Percentiles rank a stretch among this genome's conserved stretches.
Evolutionary conservation across 1,139 yeast genomes (phyloP).

Genomic region (Geotrichum australiense): DNA sequence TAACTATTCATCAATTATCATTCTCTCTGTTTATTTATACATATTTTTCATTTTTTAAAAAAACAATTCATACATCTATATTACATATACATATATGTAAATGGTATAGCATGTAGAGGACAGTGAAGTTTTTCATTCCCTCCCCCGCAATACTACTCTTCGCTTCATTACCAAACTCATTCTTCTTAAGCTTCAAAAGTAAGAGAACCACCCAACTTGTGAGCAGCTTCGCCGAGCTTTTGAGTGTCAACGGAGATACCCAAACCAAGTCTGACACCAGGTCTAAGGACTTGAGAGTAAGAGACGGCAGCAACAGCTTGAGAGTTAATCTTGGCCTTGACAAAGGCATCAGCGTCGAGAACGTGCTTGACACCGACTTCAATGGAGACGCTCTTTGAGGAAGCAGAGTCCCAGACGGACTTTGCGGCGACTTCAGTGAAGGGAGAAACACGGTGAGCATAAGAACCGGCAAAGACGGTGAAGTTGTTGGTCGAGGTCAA

Average conservation of each 20-base stretch:
- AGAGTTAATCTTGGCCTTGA: slow-evolving; percentile 96
- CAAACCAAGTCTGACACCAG: slow-evolving; percentile 95
- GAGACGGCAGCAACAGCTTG: slow-evolving; percentile 92
- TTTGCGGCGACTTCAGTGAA: slow-evolving; percentile 95
- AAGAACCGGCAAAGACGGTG: slow-evolving; percentile 88
- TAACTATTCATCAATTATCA: not conserved
- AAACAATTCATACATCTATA: not conserved
- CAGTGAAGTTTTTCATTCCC: no score
- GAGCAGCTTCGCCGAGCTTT: slow-evolving; percentile 94
- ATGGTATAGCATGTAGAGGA: no score
- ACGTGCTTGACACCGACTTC: slow-evolving; percentile 96
- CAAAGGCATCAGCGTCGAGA: slow-evolving; percentile 78
- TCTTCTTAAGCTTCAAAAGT: slow-evolving; percentile 73
- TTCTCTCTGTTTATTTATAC: not conserved
- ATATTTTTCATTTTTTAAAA: slow-evolving; percentile 2
- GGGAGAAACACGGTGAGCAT: slow-evolving; percentile 93
- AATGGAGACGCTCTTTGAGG: slow-evolving; percentile 65
- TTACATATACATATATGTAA: not conserved
- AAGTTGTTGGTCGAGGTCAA: slow-evolving; percentile 86
- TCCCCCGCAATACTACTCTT: no score
- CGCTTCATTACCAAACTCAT: no score
- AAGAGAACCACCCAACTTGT: slow-evolving; percentile 93
- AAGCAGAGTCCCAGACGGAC: slow-evolving; percentile 91
- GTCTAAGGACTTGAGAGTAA: slow-evolving; percentile 92
- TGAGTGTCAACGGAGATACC: slow-evolving; percentile 97